phyloP scores from a whole-genome alignment of 148 eudicot genomes.

The Fagopyrum tataricum region DNA sequence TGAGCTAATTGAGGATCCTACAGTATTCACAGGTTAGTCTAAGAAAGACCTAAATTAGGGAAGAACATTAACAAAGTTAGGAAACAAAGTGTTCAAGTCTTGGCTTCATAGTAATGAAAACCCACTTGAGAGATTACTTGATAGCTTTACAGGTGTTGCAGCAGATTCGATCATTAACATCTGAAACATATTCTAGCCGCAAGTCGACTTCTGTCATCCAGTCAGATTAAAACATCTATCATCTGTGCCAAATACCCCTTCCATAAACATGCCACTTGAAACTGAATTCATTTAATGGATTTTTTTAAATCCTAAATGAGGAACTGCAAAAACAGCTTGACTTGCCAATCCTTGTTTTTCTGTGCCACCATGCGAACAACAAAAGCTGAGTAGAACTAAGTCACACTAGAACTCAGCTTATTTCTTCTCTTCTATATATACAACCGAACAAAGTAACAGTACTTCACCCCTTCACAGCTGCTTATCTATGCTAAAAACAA shows the following conservation, averaged over 20 bases:
- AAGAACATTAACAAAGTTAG: slow-evolving; percentile 22
- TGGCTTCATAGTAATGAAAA: slow-evolving; percentile 13
- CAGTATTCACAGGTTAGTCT: slow-evolving; percentile 32
- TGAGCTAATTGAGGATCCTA: slow-evolving; percentile 31
- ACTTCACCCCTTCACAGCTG: slow-evolving; percentile 3
- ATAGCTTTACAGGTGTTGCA: slow-evolving; percentile 1
- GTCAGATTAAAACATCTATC: slow-evolving; percentile 1
- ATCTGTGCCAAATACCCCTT: slow-evolving; percentile 8
- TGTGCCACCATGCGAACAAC: slow-evolving; percentile 9
- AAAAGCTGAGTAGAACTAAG: slow-evolving; percentile 7
- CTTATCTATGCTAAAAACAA: slow-evolving; percentile 35
- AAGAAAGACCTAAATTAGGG: slow-evolving; percentile 22
- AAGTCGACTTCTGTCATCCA: not conserved
- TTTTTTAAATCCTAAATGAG: not conserved
- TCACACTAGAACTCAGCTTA: slow-evolving; percentile 3
- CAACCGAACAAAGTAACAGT: slow-evolving; percentile 21
- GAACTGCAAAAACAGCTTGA: not conserved
- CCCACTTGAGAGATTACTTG: slow-evolving; percentile 15
- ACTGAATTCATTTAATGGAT: not conserved
- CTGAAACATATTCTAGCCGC: not conserved
- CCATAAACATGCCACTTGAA: slow-evolving; percentile 4
- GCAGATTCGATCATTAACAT: not conserved
- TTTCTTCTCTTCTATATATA: slow-evolving; percentile 24
- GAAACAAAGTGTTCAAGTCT: slow-evolving; percentile 18
- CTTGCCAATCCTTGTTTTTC: slow-evolving; percentile 1